Conservation (phyloP, 2,329 filamentous ascomycete species). For the Aspergillus viridinutans region DNA sequence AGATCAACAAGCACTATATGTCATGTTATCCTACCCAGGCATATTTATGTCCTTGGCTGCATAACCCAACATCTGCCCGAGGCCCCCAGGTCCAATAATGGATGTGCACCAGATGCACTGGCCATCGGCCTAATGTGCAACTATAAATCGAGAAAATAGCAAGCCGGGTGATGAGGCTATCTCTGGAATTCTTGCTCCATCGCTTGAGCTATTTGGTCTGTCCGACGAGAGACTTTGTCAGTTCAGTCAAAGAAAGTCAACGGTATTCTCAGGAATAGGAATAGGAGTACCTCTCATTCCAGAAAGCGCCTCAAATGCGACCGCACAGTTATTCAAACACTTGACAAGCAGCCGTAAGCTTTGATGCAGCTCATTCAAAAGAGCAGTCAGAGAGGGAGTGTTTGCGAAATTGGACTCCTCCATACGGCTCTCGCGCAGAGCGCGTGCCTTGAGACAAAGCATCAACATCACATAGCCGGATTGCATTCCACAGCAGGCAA, state of each 20-base stretch:
- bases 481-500: constrained; percentile 24
- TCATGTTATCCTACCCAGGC: too few relatives aligned
- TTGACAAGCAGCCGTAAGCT: constrained; percentile 15
- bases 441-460: constrained; percentile 17
- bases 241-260: background rate
- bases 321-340: constrained; percentile 17
- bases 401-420: background rate
- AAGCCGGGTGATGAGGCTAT: background rate
- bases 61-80: background rate
- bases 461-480: constrained; percentile 27
- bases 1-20: too few relatives aligned
- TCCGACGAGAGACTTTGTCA: background rate
- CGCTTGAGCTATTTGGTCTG: constrained; percentile 1
- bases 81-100: background rate
- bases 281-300: constrained; percentile 16
- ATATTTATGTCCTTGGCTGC: too few relatives aligned
- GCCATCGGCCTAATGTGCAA: background rate
- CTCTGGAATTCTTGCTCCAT: constrained; percentile 2
- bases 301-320: constrained; percentile 20
- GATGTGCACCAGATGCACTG: background rate
- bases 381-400: constrained; percentile 4
- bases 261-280: background rate
- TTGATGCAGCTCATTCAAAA: constrained; percentile 19
- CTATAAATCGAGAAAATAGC: background rate
- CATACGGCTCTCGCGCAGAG: background rate